Percentiles rank a stretch among this genome's conserved stretches.
These are phyloP conservation scores for Wickerhamiella musiphila DNA, from an alignment of 805 yeast genomes.

Conservation along the genomic window DNA sequence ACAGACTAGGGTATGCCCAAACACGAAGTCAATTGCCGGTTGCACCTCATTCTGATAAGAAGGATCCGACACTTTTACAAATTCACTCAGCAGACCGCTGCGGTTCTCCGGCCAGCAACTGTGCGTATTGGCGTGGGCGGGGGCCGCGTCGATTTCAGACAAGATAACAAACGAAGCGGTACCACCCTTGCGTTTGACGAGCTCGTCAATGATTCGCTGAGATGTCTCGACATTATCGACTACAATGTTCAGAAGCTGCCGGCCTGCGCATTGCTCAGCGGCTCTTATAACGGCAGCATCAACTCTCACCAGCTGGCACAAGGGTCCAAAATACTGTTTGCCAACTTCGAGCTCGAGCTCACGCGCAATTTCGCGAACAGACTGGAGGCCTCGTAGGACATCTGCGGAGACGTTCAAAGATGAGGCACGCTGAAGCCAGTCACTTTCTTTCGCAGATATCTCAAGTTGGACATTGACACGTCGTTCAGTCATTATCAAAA, in stretches of 20 bases:
- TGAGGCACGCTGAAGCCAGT: conserved; percentile 39
- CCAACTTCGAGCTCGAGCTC: conserved; percentile 35
- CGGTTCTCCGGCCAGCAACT: too few species aligned
- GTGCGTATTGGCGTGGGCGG: not conserved
- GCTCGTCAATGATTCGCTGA: conserved; percentile 54
- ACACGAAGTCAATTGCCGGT: conserved; percentile 60
- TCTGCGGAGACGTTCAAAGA: conserved; percentile 15
- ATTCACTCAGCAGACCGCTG: not conserved
- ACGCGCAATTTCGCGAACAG: conserved; percentile 46
- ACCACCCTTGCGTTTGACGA: conserved; percentile 48
- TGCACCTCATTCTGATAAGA: conserved; percentile 55
- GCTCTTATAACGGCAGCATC: conserved; percentile 73
- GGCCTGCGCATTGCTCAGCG: conserved; percentile 80
- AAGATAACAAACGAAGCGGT: conserved; percentile 85
- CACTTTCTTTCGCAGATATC: conserved; percentile 37
- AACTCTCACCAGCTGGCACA: conserved; percentile 69
- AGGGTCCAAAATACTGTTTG: conserved; percentile 59
- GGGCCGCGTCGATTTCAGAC: conserved; percentile 36
- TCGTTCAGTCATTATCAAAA: conserved; percentile 65
- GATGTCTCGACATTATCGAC: conserved; percentile 84
- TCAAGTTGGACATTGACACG: conserved; percentile 39
- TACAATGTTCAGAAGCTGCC: conserved; percentile 68
- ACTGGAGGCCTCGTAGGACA: conserved; percentile 37
- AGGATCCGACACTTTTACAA: conserved; percentile 56
- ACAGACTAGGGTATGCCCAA: conserved; percentile 67